Evolutionary conservation across 2,329 filamentous ascomycete genomes (phyloP), one percentile per base, ranked within the genome.

Genomic region (Aspergillus awamori): DNA sequence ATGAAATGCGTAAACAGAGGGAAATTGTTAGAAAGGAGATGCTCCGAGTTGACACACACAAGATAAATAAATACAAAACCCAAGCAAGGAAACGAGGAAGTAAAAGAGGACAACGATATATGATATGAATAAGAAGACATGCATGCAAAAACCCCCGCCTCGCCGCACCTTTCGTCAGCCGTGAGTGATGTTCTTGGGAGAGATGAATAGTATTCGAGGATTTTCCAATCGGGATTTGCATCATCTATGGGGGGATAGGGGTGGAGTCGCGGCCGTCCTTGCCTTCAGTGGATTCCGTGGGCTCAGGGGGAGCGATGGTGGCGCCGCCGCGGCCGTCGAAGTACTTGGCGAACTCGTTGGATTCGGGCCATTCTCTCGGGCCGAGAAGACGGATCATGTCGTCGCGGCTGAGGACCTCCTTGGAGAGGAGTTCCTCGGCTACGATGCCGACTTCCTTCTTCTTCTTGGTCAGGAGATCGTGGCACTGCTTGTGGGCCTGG

Each of bases 291-390:
- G 65, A 64, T 58, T 57, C 48, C 38, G 65, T 38, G 47, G 72
- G 72, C 58, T 75, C 74, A 2, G 73, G 75, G 2, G 88, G 86
- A 15, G 86, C 81, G 69, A 84, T 85, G 71, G 83, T 85, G 33
- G 33, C 33, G 33, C 33, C 33, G 71, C 76, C 66, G 13, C 74
- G 81, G 61, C 84, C 85, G 69, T 84, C 83, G 77, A 99, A 99
- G 82, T 96, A 99, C 83, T 97, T 97, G 71, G 89, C 83, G 78
- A 99, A 98, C 72, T 98, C 93, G 70, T 91, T 89, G 62, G 86
- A 84, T 70, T 98, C 94, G 43, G 90, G 89, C 70, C 91, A 98
- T 13, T 92, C 92, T 66, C 95, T 82, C 51, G 89, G 89, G 22
- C 95, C 95, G 26, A 99, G 83, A 59, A 99, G 81, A 28, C 95